Percentiles rank a stretch among this genome's conserved stretches.
Conservation (phyloP, 305 asterid species). For the Solanum chacoense region DNA sequence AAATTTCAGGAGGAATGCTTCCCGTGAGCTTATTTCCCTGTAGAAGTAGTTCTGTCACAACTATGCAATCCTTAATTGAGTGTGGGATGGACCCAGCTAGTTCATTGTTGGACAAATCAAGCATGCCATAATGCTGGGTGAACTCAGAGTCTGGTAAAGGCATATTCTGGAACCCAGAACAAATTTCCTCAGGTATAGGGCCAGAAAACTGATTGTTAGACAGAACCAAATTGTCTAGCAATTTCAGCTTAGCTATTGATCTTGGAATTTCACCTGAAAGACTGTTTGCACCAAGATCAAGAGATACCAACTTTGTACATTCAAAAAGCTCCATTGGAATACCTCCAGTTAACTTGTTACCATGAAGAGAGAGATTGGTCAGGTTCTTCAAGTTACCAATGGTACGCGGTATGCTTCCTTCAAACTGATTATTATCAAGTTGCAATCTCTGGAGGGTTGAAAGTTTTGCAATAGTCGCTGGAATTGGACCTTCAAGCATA, state of each 20-base stretch:
- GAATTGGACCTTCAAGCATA: slow-evolving; percentile 39
- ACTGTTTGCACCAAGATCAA: slow-evolving; percentile 48
- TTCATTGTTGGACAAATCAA: slow-evolving; percentile 58
- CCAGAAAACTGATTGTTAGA: slow-evolving; percentile 54
- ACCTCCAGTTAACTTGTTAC: slow-evolving; percentile 48
- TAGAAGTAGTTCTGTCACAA: slow-evolving; percentile 34
- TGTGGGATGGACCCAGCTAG: slow-evolving; percentile 51
- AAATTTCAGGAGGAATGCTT: slow-evolving; percentile 53
- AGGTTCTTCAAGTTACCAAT: slow-evolving; percentile 53
- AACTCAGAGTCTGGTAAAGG: slow-evolving; percentile 70
- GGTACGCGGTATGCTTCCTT: slow-evolving; percentile 46
- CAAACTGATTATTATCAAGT: slow-evolving; percentile 46
- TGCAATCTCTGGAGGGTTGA: slow-evolving; percentile 37
- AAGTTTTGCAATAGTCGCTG: slow-evolving; percentile 21
- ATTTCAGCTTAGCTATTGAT: slow-evolving; percentile 35
- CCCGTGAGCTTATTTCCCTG: slow-evolving; percentile 64
- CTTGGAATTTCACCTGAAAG: slow-evolving; percentile 45
- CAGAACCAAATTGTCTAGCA: slow-evolving; percentile 67
- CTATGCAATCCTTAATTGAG: slow-evolving; percentile 38
- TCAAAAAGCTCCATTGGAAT: slow-evolving; percentile 55
- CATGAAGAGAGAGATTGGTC: slow-evolving; percentile 57
- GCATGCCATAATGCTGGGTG: slow-evolving; percentile 74
- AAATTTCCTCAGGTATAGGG: slow-evolving; percentile 57
- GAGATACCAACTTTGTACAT: slow-evolving; percentile 52
- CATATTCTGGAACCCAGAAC: slow-evolving; percentile 58